Conservation (phyloP, 1,284 basidiomycete species). For the Irpex sp. region DNA sequence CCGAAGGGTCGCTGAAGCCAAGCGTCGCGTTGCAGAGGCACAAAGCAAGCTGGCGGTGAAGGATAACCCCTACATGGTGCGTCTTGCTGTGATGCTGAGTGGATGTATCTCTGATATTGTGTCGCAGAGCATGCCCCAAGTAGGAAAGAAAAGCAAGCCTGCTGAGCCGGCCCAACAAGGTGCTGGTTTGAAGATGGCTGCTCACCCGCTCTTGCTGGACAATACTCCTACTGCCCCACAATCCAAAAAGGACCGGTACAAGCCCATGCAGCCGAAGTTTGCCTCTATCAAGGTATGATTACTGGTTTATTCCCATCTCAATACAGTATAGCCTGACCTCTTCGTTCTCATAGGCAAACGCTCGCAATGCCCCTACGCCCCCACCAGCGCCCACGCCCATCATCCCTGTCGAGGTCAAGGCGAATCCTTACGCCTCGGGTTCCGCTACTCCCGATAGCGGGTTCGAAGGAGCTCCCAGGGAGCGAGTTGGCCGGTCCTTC, state of each 20-base stretch:
- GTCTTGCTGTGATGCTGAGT: conserved; percentile 19
- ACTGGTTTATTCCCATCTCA: not conserved
- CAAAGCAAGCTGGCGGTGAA: conserved; percentile 70
- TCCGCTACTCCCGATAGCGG: conserved; percentile 49
- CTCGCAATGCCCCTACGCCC: conserved; percentile 65
- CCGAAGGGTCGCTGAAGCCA: conserved; percentile 74
- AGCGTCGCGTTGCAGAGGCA: conserved; percentile 74
- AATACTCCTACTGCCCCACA: conserved; percentile 52
- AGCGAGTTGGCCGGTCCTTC: conserved; percentile 69
- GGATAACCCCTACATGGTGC: conserved; percentile 81
- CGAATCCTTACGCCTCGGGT: conserved; percentile 73
- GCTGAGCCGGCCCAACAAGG: conserved; percentile 70
- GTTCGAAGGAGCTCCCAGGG: conserved; percentile 69
- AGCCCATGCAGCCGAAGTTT: conserved; percentile 97
- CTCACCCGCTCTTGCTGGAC: conserved; percentile 83
- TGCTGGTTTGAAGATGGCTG: conserved; percentile 84
- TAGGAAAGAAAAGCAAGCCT: conserved; percentile 46
- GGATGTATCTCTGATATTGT: not conserved
- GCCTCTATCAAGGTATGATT: conserved; percentile 79
- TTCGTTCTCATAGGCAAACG: conserved; percentile 53
- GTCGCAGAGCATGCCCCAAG: conserved; percentile 31
- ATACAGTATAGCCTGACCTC: not conserved
- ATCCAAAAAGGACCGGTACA: conserved; percentile 87
- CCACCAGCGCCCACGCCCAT: conserved; percentile 48
- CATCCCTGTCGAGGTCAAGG: conserved; percentile 35